Evolutionary conservation across 805 yeast species (phyloP).

Genomic region (Cyberlindnera veronae): DNA sequence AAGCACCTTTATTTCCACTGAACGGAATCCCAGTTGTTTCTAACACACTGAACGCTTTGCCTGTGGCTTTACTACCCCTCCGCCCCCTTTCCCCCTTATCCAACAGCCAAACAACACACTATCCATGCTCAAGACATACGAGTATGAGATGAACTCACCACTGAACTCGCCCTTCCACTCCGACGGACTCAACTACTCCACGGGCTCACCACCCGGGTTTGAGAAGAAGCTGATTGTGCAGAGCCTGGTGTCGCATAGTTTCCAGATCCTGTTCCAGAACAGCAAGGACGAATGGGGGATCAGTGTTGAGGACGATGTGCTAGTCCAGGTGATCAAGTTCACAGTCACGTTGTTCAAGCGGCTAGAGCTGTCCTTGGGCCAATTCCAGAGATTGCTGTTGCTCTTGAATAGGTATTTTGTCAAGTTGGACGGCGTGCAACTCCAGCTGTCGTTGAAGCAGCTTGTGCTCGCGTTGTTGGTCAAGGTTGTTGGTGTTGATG

Average conservation of each 20-base stretch:
- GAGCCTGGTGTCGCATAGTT: constrained; percentile 13
- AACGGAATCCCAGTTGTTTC: constrained; percentile 3
- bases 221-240: constrained; percentile 13
- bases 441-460: constrained; percentile 17
- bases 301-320: neutral
- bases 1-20: constrained; percentile 3
- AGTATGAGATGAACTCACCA: constrained; percentile 18
- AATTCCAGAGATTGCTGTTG: constrained; percentile 14
- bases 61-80: neutral
- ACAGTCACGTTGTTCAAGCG: constrained; percentile 13
- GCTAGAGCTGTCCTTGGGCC: constrained; percentile 8
- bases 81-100: neutral
- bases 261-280: constrained; percentile 11
- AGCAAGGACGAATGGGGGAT: constrained; percentile 5
- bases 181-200: constrained; percentile 13
- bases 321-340: constrained; percentile 10
- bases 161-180: constrained; percentile 17
- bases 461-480: constrained; percentile 8
- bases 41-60: neutral
- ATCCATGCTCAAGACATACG: constrained; percentile 12
- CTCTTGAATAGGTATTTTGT: constrained; percentile 11
- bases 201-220: constrained; percentile 8
- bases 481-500: constrained; percentile 6
- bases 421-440: neutral
- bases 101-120: constrained; percentile 1